Percentiles rank a stretch among this genome's conserved stretches.
Evolutionary conservation across 164 flowering plant species (phyloP).

Genomic region (Stephania yunnanensis): DNA sequence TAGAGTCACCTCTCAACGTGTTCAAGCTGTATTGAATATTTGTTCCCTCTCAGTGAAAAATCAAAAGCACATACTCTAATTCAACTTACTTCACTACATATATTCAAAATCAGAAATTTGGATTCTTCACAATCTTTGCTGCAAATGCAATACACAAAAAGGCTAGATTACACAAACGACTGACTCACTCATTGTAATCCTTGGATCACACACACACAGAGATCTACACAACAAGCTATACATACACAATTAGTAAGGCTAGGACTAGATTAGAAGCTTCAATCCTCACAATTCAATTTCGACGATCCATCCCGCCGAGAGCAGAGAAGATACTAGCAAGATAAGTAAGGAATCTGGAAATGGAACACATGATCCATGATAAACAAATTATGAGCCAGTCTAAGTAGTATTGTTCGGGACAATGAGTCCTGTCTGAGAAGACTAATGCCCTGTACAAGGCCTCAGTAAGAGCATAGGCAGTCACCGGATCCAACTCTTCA

Average conservation of each 20-base stretch:
- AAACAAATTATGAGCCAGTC: constrained; percentile 28
- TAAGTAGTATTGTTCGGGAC: constrained; percentile 28
- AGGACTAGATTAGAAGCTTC: too few species aligned
- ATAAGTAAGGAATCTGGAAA: constrained; percentile 32
- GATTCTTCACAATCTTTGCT: not conserved
- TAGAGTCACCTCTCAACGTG: too few species aligned
- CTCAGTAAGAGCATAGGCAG: constrained; percentile 56
- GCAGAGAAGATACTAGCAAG: constrained; percentile 39
- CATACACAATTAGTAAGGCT: too few species aligned
- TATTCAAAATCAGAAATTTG: too few species aligned
- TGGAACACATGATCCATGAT: constrained; percentile 29
- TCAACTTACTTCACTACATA: not conserved
- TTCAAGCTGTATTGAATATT: too few species aligned
- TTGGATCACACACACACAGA: too few species aligned
- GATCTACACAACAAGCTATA: too few species aligned
- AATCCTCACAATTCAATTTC: not conserved
- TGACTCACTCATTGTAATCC: too few species aligned
- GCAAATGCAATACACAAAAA: too few species aligned
- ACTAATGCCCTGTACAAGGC: constrained; percentile 59
- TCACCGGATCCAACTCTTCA: constrained; percentile 57
- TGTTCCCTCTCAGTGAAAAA: too few species aligned
- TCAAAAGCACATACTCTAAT: too few species aligned
- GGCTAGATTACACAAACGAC: too few species aligned
- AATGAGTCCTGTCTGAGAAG: constrained; percentile 43
- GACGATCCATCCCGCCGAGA: constrained; percentile 17